phyloP scores from a whole-genome alignment of 2,329 filamentous ascomycete species.

The Pseudogymnoascus pannorum region DNA sequence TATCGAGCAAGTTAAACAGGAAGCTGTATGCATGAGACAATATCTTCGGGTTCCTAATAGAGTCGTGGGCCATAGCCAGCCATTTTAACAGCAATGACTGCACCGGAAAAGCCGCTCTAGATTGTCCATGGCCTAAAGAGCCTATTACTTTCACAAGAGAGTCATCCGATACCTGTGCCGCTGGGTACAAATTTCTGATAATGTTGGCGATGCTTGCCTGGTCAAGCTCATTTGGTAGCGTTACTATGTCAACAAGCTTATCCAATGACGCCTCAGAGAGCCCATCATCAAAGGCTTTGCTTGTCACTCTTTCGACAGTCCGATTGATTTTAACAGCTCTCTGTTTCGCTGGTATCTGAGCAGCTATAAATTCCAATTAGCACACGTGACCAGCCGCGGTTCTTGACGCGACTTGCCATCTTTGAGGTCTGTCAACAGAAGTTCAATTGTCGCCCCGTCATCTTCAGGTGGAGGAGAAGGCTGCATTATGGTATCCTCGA shows the following conservation, averaged over 20 bases:
- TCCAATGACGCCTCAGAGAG: slow-evolving; percentile 53
- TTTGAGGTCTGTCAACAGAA: slow-evolving; percentile 21
- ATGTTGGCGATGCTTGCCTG: slow-evolving; percentile 65
- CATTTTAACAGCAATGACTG: slow-evolving; percentile 69
- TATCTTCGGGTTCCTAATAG: slow-evolving; percentile 54
- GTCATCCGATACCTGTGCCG: slow-evolving; percentile 52
- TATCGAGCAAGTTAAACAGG: slow-evolving; percentile 75
- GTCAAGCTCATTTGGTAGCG: slow-evolving; percentile 61
- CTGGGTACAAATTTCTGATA: slow-evolving; percentile 69
- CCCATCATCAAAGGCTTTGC: slow-evolving; percentile 60
- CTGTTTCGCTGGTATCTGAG: slow-evolving; percentile 57
- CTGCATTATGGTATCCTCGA: not conserved
- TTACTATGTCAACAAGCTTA: slow-evolving; percentile 59
- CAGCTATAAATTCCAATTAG: slow-evolving; percentile 35
- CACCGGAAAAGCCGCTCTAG: slow-evolving; percentile 63
- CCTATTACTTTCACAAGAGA: slow-evolving; percentile 60
- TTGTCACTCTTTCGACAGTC: slow-evolving; percentile 55
- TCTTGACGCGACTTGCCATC: slow-evolving; percentile 22
- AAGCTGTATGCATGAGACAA: slow-evolving; percentile 66
- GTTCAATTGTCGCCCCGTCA: not conserved
- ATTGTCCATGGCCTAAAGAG: slow-evolving; percentile 67
- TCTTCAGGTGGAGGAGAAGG: not conserved
- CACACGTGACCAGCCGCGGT: slow-evolving; percentile 4
- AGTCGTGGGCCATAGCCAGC: slow-evolving; percentile 69
- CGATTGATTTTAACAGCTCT: slow-evolving; percentile 55